Evolutionary conservation across 805 yeast species (phyloP).

Genomic region (Yamadazyma endophytica): DNA sequence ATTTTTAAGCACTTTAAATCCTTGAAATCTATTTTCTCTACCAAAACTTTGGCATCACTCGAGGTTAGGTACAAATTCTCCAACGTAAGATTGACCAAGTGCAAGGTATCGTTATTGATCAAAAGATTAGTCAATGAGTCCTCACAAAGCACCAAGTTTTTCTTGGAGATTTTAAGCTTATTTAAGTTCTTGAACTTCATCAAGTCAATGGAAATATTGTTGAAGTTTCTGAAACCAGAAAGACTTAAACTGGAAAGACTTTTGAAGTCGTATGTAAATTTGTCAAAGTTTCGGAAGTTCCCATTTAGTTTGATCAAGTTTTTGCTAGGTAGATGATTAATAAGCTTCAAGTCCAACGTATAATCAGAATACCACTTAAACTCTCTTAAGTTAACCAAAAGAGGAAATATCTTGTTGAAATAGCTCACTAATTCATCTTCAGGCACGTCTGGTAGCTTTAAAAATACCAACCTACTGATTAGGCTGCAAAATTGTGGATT

Average conservation of each 20-base stretch:
- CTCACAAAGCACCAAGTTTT: slow-evolving; percentile 9
- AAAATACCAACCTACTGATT: slow-evolving; percentile 12
- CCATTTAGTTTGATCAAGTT: slow-evolving; percentile 12
- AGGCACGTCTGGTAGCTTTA: slow-evolving; percentile 21
- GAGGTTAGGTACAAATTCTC: slow-evolving; percentile 10
- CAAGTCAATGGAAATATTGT: slow-evolving; percentile 10
- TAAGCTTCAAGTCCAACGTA: slow-evolving; percentile 11
- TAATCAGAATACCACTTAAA: slow-evolving; percentile 18
- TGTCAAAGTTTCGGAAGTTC: slow-evolving; percentile 14
- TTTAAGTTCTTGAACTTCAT: slow-evolving; percentile 9
- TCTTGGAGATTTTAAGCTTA: slow-evolving; percentile 13
- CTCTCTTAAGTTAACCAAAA: slow-evolving; percentile 11
- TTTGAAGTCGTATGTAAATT: slow-evolving; percentile 7
- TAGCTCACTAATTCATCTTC: slow-evolving; percentile 15
- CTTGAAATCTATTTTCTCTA: slow-evolving; percentile 5
- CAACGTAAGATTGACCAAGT: slow-evolving; percentile 6
- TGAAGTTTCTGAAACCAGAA: slow-evolving; percentile 12
- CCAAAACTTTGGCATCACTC: slow-evolving; percentile 4
- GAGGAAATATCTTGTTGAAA: slow-evolving; percentile 14
- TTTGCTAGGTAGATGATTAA: slow-evolving; percentile 11
- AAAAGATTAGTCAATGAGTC: slow-evolving; percentile 9
- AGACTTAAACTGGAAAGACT: slow-evolving; percentile 11
- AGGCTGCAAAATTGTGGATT: slow-evolving; percentile 10
- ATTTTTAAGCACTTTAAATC: slow-evolving; percentile 5
- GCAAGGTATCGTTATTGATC: slow-evolving; percentile 4